Base-by-base conservation (phyloP, 1,284 basidiomycete species). In the Cutaneotrichosporon arboriforme region DNA sequence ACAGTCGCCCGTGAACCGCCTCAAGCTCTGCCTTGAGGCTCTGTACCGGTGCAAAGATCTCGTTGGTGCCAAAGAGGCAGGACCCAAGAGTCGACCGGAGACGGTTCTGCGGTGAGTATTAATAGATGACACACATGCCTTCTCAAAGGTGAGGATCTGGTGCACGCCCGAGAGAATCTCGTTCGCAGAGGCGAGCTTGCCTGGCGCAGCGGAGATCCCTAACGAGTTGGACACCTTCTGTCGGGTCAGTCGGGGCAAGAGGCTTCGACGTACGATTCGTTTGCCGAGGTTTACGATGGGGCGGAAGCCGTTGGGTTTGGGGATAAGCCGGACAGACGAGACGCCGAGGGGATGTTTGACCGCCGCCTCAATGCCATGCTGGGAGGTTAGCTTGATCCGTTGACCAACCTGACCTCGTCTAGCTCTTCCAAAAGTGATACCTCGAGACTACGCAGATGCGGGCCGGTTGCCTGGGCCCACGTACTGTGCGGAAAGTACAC, bases 401-500 rank as follows among this genome's bases (percentile, higher is more conserved):
- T 10, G 18, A 21, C 9, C 38, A 12, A 20, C 58, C 72, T 31
- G n/a, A 73, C 75, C n/a, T 57, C 49, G 15, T 60, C 54, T 7
- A 77, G 51, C 41, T 67, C 57, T 34, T 69, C 64, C 38, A 77
- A 68, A 0, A 73, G 59, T 0, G 62, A 64, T 3, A 49, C 37
- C 42, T 67, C 83, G 35, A 97, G 79, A 23, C 83, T 79, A 51
- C 84, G 81, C 15, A 96, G 78, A 20, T 97, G 79, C 0, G 96
- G 96, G 2, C 79, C 76, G 51, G 89, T 92, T 4, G 97, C 79
- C 2, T 74, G 77, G n/a, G 81, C 78, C 96, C 96, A 99, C 62
- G 94, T 91, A 53, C 93, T 90, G 54, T 97, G 91, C 8, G 90
- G 82, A 68, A 96, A 98, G 71, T 94, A 99, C 0, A 97, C 77